Conservation (phyloP, 169 alveolate genomes). For the Eimeria praecox region DNA sequence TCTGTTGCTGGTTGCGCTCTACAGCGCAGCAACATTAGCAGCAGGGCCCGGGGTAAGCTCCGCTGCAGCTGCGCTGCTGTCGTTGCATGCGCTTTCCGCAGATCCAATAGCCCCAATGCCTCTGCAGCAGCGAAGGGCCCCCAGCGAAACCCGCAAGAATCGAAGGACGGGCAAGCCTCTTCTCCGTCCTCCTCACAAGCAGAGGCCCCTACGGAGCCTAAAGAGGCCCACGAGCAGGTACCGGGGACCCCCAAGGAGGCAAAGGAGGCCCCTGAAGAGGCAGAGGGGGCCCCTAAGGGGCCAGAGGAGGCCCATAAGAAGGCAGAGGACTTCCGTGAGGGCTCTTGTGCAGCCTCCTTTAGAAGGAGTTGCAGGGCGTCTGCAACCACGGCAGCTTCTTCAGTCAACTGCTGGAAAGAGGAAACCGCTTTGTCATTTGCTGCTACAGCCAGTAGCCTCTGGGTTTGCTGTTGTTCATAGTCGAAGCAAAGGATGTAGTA, state of each 20-base stretch:
- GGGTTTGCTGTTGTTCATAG: conserved; percentile 53
- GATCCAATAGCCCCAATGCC: background rate
- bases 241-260: background rate
- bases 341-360: background rate
- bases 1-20: background rate
- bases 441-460: conserved; percentile 45
- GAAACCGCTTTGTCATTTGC: background rate
- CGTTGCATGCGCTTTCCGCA: background rate
- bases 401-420: conserved; percentile 9
- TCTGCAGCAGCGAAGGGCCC: conserved; percentile 41
- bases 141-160: background rate
- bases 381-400: background rate
- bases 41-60: too few species aligned
- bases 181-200: background rate
- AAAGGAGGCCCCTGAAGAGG: too few species aligned
- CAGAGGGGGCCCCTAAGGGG: background rate
- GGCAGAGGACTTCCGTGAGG: background rate
- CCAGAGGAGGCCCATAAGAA: conserved; percentile 4
- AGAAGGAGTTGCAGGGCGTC: background rate
- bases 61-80: too few species aligned
- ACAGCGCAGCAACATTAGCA: background rate
- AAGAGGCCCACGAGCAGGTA: too few species aligned
- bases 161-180: background rate
- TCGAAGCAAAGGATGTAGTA: conserved; percentile 49
- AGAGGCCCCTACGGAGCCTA: too few species aligned